Evolutionary conservation across 306 rosid genomes (phyloP), one percentile per base, ranked within the genome.

Genomic region (Crotalaria pallida): DNA sequence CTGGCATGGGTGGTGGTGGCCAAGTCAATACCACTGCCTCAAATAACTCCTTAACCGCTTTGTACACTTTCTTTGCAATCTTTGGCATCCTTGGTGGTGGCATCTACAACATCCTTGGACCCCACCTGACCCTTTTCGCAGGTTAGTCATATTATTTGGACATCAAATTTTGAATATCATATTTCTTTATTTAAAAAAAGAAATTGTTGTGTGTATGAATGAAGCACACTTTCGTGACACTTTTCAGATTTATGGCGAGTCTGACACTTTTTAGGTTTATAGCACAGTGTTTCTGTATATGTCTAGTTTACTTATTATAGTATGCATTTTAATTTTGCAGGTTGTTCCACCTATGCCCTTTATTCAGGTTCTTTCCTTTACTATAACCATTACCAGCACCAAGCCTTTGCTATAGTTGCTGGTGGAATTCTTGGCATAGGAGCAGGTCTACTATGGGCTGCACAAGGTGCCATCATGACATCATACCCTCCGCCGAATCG

Each of bases 1-100:
- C 91, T 0, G 97, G 99, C 27, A 88, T 94, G 96, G 99, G 99
- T 0, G 99, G 92, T 0, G 95, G 96, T 0, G 99, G 99, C 15
- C 99, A 94, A 58, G 80, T 91, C 6, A 89, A 94, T 17, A 22
- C 84, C 10, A 80, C 90, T 0, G 99, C 88, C 11, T 78, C 95
- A 21, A 86, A 94, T 84, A 94, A 94, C 65, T 74, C 99, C 70
- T 69, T 75, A 72, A 94, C 99, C 2, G 96, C 99, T 2, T 86
- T 94, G 7, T 91, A 87, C 80, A 47, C 89, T 23, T 65, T 92
- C 22, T 94, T 94, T 60, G 92, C 99, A 16, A 13, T 94, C 19
- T 91, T 91, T 44, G 97, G 99, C 33, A 70, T 91, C 53, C 85
- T 94, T 38, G 99, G 99, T 1, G 97, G 99, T 1, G 99, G 99